Evolutionary conservation across 768 basidiomycete species (phyloP), one percentile per base, ranked within the genome.

Genomic region (Mycena leptocephala): DNA sequence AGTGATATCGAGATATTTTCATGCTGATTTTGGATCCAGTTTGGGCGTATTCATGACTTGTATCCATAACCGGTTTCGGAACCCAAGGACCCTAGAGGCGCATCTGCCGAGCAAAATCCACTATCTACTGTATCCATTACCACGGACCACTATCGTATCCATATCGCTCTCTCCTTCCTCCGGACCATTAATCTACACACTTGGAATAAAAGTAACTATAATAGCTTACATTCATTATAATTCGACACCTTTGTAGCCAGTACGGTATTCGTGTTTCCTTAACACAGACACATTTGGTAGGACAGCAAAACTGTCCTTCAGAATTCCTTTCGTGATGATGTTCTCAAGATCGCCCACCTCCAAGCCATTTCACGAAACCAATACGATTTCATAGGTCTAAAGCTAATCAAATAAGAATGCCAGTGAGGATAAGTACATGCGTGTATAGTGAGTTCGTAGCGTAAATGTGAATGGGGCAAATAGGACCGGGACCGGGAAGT

Each of bases 401-500:
- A 22, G 43, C 43, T n/a, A n/a, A n/a, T n/a, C 43, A 7, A 37
- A 37, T 13, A 37, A 37, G 35, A 37, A 13, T 37, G 35, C 35
- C 35, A 13, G 22, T 14, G 43, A 46, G 18, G 43, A 46, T 46
- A 46, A 22, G 24, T 51, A 51, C 48, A 66, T 65, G 39, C 64
- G 51, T 65, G 64, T 64, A 46, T 37, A 28, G 24, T 37, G 53
- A 39, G 51, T 13, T 53, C 30, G 55, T 58, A 69, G 39, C 39
- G 28, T 55, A 55, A 20, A 39, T 65, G 32, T 20, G 20, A 22
- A 39, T 39, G n/a, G n/a, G n/a, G n/a, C n/a, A n/a, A n/a, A n/a
- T n/a, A n/a, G n/a, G n/a, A n/a, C n/a, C n/a, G n/a, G n/a, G n/a
- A 32, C 18, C 24, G 10, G 55, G 51, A 63, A 71, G 58, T 70